These are phyloP conservation scores for Trichoderma sp. DNA, from an alignment of 2,329 filamentous ascomycete genomes.

Conservation along the genomic window DNA sequence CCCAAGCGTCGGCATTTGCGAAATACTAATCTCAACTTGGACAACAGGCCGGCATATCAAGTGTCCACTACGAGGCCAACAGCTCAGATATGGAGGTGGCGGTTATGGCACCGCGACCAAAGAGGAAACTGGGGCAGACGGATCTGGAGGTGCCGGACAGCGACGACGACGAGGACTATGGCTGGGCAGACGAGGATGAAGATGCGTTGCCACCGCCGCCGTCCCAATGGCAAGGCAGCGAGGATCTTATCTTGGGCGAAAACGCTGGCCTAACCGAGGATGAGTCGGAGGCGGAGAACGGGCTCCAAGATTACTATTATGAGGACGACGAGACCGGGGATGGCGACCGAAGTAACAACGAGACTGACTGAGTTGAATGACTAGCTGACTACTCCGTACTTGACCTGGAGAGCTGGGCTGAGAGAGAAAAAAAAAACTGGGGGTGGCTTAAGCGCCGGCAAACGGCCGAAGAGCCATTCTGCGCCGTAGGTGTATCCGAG, in stretches of 20 bases:
- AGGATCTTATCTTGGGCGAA: conserved; percentile 62
- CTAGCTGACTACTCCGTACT: not conserved
- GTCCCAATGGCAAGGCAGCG: conserved; percentile 70
- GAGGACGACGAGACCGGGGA: conserved; percentile 34
- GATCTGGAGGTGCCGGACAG: conserved; percentile 64
- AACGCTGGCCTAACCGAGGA: conserved; percentile 49
- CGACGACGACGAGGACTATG: conserved; percentile 71
- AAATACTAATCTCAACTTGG: conserved; percentile 33
- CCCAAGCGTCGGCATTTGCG: conserved; percentile 31
- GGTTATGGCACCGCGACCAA: conserved; percentile 46
- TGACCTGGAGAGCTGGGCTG: conserved; percentile 11
- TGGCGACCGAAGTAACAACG: conserved; percentile 33
- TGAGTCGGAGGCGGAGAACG: conserved; percentile 42
- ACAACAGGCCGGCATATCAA: conserved; percentile 49
- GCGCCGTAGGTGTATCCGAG: conserved; percentile 11
- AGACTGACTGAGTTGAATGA: conserved; percentile 22
- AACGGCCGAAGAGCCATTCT: conserved; percentile 37
- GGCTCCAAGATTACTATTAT: conserved; percentile 36
- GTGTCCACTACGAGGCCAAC: conserved; percentile 47
- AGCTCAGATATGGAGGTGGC: conserved; percentile 44
- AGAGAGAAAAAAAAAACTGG: conserved; percentile 13
- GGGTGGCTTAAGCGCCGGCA: conserved; percentile 37
- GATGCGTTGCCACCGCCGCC: conserved; percentile 61
- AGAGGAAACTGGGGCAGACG: conserved; percentile 66
- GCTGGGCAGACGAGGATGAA: conserved; percentile 71